A percentile compares a stretch with the other conserved stretches of the same genome.
phyloP scores from a whole-genome alignment of 2,329 filamentous ascomycete genomes.

The Colletotrichum caudatum region DNA sequence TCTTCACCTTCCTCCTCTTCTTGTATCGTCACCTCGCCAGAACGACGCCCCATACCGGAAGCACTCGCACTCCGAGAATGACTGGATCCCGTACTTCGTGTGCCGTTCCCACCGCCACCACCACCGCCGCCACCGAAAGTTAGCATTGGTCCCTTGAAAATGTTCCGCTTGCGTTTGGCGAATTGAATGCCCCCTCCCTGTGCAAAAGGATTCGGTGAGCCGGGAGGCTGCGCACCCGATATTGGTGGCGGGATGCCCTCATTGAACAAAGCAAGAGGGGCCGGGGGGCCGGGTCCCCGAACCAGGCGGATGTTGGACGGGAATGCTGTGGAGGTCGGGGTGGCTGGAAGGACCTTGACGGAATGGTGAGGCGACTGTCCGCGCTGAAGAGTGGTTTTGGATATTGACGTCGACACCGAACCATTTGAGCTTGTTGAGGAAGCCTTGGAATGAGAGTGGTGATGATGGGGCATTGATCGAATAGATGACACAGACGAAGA shows the following conservation, averaged over 20 bases:
- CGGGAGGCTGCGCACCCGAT: conserved; percentile 55
- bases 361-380: conserved; percentile 86
- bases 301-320: conserved; percentile 89
- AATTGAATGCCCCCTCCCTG: conserved; percentile 72
- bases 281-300: conserved; percentile 67
- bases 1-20: conserved; percentile 68
- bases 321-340: conserved; percentile 80
- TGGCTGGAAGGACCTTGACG: conserved; percentile 94
- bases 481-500: conserved; percentile 95
- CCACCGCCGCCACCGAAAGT: conserved; percentile 59
- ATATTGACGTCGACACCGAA: conserved; percentile 75
- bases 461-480: conserved; percentile 88
- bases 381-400: conserved; percentile 72
- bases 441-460: conserved; percentile 91
- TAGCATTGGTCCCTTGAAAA: conserved; percentile 85
- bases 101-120: conserved; percentile 48
- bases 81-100: conserved; percentile 54
- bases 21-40: conserved; percentile 80
- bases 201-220: conserved; percentile 69
- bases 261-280: conserved; percentile 66
- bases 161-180: conserved; percentile 81
- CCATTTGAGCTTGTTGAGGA: conserved; percentile 90
- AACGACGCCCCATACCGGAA: conserved; percentile 72
- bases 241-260: conserved; percentile 60
- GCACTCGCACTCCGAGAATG: conserved; percentile 72